Base-by-base conservation (phyloP, 306 rosid genomes). In the Lathyrus aphaca region DNA sequence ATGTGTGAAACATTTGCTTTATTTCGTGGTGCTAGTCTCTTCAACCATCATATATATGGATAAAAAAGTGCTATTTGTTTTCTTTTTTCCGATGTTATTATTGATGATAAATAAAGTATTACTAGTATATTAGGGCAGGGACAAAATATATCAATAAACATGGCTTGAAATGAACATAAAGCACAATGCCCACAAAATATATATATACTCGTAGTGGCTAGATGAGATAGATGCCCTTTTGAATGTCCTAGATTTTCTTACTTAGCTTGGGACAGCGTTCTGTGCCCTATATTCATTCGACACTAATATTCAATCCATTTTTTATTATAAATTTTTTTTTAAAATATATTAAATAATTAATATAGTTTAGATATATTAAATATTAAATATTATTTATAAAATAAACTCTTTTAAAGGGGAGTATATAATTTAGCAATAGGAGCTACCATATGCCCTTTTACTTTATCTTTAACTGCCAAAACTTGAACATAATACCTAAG, bases 221-320 rank as follows among this genome's bases (percentile, higher is more conserved):
- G 83, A 80, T 77, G 77, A 69, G 67, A 58, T 70, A n/a, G n/a
- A n/a, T n/a, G 61, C 75, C 58, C 25, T 67, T 65, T 64, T 49
- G 74, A 68, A n/a, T n/a, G n/a, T n/a, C n/a, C n/a, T n/a, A n/a
- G n/a, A n/a, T n/a, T n/a, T n/a, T n/a, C n/a, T n/a, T n/a, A n/a
- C n/a, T n/a, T n/a, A n/a, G n/a, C n/a, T n/a, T n/a, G n/a, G n/a
- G n/a, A n/a, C n/a, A n/a, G n/a, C n/a, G n/a, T n/a, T n/a, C n/a
- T n/a, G 74, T 83, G 77, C 82, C 71, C 37, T 73, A 77, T 83
- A 84, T 85, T 85, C 89, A 56, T 40, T 80, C 35, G 23, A 21
- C 77, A 70, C 65, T 50, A n/a, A n/a, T n/a, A n/a, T n/a, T n/a
- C n/a, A n/a, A n/a, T 38, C 75, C 71, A 21, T 1, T 21, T 21